phyloP scores from a whole-genome alignment of 768 basidiomycete species.

The Auricularia auricula-judae region DNA sequence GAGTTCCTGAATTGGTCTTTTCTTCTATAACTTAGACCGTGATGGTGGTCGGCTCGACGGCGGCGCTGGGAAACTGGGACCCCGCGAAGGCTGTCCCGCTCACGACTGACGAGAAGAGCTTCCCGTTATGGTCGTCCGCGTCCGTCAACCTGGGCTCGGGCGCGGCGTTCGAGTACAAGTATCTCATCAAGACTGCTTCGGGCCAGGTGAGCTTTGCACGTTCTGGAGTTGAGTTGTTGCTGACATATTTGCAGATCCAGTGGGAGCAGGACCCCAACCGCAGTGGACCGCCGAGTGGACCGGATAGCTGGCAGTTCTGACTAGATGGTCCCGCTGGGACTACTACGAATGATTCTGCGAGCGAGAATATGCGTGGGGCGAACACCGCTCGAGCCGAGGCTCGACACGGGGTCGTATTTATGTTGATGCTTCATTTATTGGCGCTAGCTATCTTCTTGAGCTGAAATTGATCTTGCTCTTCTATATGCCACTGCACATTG shows the following conservation, averaged over 20 bases:
- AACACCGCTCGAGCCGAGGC: too few species aligned
- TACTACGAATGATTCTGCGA: too few species aligned
- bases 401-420: too few species aligned
- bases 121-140: slow-evolving; percentile 40
- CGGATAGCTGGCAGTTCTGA: too few species aligned
- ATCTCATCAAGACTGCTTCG: slow-evolving; percentile 42
- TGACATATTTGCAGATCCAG: slow-evolving; percentile 25
- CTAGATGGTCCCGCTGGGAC: too few species aligned
- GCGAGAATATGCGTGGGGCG: too few species aligned
- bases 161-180: slow-evolving; percentile 47
- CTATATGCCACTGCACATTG: too few species aligned
- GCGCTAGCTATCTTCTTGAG: too few species aligned
- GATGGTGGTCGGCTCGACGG: slow-evolving; percentile 44
- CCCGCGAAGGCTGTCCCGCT: slow-evolving; percentile 33
- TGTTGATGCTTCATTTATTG: too few species aligned
- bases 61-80: slow-evolving; percentile 44
- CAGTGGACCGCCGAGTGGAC: background rate
- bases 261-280: slow-evolving; percentile 59
- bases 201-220: slow-evolving; percentile 29
- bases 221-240: background rate
- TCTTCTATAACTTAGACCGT: slow-evolving; percentile 35
- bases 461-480: too few species aligned
- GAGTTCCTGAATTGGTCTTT: slow-evolving; percentile 1
- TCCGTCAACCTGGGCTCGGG: slow-evolving; percentile 36
- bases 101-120: slow-evolving; percentile 11